phyloP scores from a whole-genome alignment of 768 basidiomycete genomes.

The Coprinopsis sp. region DNA sequence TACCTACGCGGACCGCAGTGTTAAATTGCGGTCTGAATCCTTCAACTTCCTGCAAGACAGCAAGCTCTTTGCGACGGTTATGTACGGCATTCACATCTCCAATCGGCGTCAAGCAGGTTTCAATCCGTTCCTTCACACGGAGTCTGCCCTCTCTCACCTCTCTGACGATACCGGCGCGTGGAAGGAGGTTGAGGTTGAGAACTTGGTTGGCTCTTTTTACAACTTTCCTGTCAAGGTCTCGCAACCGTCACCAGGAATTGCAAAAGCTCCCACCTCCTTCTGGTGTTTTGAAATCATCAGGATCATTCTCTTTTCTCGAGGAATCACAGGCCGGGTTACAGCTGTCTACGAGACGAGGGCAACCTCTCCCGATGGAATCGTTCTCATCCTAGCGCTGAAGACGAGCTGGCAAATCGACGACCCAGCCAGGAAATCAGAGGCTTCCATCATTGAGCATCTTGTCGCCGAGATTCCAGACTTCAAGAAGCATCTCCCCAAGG shows the following conservation, averaged over 20 bases:
- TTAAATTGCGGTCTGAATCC: constrained; percentile 11
- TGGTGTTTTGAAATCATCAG: constrained; percentile 2
- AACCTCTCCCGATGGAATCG: neutral
- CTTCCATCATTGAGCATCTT: too few relatives aligned
- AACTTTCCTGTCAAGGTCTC: neutral
- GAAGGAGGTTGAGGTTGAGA: too few relatives aligned
- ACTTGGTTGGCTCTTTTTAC: neutral
- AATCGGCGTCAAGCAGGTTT: constrained; percentile 14
- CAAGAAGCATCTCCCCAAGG: too few relatives aligned
- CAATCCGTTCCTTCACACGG: constrained; percentile 12
- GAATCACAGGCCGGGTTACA: neutral
- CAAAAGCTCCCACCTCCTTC: neutral
- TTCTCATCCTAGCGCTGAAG: constrained; percentile 1
- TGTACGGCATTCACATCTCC: constrained; percentile 13
- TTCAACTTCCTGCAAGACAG: constrained; percentile 18
- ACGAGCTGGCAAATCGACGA: constrained; percentile 3
- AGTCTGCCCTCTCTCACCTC: too few relatives aligned
- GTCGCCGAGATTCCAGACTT: too few relatives aligned
- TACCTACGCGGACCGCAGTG: constrained; percentile 25
- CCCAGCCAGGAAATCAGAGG: neutral
- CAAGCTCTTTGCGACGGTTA: constrained; percentile 16
- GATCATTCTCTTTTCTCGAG: neutral
- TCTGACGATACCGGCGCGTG: too few relatives aligned
- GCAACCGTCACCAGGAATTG: too few relatives aligned
- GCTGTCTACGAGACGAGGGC: neutral